Evolutionary conservation across 257 asterid species (phyloP), one percentile per base, ranked within the genome.

Genomic region (Fraxinus pennsylvanica): DNA sequence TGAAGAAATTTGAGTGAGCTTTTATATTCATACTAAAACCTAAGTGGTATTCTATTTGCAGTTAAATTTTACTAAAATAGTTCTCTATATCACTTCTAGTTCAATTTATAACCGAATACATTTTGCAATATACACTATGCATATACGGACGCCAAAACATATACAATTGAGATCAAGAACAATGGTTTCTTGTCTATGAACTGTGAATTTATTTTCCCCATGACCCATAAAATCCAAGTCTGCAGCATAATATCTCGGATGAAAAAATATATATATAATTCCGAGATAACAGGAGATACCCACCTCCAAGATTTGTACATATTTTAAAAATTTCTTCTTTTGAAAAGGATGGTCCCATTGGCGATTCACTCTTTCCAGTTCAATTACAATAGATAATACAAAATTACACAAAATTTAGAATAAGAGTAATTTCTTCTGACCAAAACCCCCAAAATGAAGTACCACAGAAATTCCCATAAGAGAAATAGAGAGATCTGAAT

Each of bases 401-500:
- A 77, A 54, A 70, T 68, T 45, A 43, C 69, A 59, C 73, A 32
- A 59, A 73, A 70, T 10, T 25, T 25, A 25, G 15, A 27, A 63
- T 25, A 63, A 38, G 69, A 63, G 35, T 9, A 25, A 63, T 22
- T 22, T 9, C 69, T 63, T 25, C 32, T 5, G 32, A 25, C 7
- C 33, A 63, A 81, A 73, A 32, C 73, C 47, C 57, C 54, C 79
- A 68, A 68, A 52, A 57, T 76, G 27, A 39, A 33, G 7, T 61
- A 22, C 14, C 22, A n/a, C 21, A 10, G 2, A 45, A 47, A 47
- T 50, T 57, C 33, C 71, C 12, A 3, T 6, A 2, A 57, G 30
- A 54, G 73, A 73, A 38, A 75, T 25, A 76, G 63, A 65, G 4
- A 65, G 59, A 65, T 32, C 22, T 19, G 72, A 61, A 22, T 22